Conservation (phyloP, 2,329 filamentous ascomycete species). For the Talaromyces rugulosus region DNA sequence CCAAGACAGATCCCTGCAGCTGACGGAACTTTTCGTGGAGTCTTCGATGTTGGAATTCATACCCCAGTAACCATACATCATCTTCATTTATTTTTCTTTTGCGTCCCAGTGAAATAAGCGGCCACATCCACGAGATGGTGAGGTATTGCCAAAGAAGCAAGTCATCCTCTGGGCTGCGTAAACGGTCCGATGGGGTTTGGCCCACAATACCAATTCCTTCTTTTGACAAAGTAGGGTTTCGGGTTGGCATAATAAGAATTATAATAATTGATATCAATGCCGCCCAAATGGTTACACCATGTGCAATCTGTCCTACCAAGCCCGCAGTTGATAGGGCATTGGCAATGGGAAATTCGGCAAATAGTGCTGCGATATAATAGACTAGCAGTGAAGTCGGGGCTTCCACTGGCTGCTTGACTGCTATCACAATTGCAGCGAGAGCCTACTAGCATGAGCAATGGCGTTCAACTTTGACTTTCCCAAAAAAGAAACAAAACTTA, state of each 20-base stretch:
- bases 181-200: slow-evolving; percentile 50
- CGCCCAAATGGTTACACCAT: slow-evolving; percentile 31
- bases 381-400: slow-evolving; percentile 37
- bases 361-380: slow-evolving; percentile 29
- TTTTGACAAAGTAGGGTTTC: slow-evolving; percentile 53
- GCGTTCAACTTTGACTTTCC: slow-evolving; percentile 2
- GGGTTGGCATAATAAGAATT: slow-evolving; percentile 66
- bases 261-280: slow-evolving; percentile 47
- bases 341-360: slow-evolving; percentile 32
- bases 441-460: slow-evolving; percentile 27
- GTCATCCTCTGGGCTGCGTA: slow-evolving; percentile 77
- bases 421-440: slow-evolving; percentile 30
- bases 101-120: slow-evolving; percentile 64
- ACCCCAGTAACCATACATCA: slow-evolving; percentile 76
- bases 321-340: slow-evolving; percentile 17
- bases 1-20: slow-evolving; percentile 67
- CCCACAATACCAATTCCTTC: slow-evolving; percentile 59
- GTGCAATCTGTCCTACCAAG: slow-evolving; percentile 17
- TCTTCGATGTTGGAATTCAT: slow-evolving; percentile 74
- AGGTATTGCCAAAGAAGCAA: slow-evolving; percentile 78
- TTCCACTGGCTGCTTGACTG: slow-evolving; percentile 37
- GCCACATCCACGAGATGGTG: slow-evolving; percentile 76
- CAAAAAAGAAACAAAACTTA: slow-evolving; percentile 22
- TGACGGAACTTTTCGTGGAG: slow-evolving; percentile 72
- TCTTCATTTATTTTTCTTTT: slow-evolving; percentile 66